Percentiles rank a stretch among this genome's conserved stretches.
phyloP scores from a whole-genome alignment of 2,329 filamentous ascomycete species.

The Claviceps paspali region DNA sequence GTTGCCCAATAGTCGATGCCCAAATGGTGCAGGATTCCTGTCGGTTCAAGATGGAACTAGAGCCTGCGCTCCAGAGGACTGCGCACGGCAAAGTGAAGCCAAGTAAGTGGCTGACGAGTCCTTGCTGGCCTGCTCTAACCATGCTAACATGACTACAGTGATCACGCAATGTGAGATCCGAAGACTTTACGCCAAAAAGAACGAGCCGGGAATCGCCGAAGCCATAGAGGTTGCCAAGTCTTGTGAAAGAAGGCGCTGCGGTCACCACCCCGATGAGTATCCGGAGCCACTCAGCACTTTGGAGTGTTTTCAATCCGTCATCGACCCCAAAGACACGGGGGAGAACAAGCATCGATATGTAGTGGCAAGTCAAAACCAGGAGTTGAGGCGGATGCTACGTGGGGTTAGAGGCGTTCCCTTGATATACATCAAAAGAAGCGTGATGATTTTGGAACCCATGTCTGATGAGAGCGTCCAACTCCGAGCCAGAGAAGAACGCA shows the following conservation, averaged over 20 bases:
- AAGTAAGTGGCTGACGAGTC: constrained; percentile 31
- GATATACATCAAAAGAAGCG: constrained; percentile 63
- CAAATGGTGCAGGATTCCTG: constrained; percentile 71
- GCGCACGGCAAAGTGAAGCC: constrained; percentile 77
- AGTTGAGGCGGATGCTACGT: constrained; percentile 48
- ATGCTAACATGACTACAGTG: constrained; percentile 30
- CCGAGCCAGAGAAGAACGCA: constrained; percentile 52
- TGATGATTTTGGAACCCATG: constrained; percentile 62
- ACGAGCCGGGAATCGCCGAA: constrained; percentile 34
- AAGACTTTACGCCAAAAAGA: constrained; percentile 53
- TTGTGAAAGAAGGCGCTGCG: constrained; percentile 62
- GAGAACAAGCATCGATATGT: constrained; percentile 69
- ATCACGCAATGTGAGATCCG: constrained; percentile 72
- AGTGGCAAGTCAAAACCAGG: constrained; percentile 56
- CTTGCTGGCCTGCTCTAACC: not conserved
- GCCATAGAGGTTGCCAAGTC: constrained; percentile 62
- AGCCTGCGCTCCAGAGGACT: constrained; percentile 61
- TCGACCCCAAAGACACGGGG: constrained; percentile 59
- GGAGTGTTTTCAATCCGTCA: constrained; percentile 58
- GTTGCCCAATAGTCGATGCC: constrained; percentile 48
- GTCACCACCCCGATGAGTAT: constrained; percentile 58
- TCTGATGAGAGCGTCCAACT: constrained; percentile 47
- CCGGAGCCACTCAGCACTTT: constrained; percentile 52
- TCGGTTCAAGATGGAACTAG: constrained; percentile 80
- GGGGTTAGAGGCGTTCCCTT: constrained; percentile 57